Conservation (phyloP, 176 grass and related monocot genomes). For the Echinochloa phyllopogon region DNA sequence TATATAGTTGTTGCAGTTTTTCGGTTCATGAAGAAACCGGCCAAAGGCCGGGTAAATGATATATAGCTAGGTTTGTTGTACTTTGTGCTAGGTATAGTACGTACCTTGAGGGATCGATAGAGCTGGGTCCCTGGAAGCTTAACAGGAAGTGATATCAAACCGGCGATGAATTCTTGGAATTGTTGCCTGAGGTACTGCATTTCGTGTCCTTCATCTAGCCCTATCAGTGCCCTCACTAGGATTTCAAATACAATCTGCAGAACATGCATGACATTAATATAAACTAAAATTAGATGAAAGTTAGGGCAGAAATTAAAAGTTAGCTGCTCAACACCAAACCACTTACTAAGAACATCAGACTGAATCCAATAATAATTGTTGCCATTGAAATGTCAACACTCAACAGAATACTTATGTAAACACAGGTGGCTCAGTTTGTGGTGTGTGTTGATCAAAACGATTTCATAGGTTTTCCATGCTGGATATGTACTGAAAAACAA, state of each 20-base stretch:
- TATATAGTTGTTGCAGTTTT: not conserved
- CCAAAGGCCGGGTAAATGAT: not conserved
- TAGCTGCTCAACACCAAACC: not conserved
- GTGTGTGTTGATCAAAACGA: too few relatives aligned
- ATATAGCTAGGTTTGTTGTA: not conserved
- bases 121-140: conserved; percentile 86
- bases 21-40: not conserved
- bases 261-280: not conserved
- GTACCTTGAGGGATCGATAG: conserved; percentile 86
- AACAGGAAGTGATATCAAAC: conserved; percentile 81
- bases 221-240: conserved; percentile 77
- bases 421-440: too few relatives aligned
- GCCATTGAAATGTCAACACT: too few relatives aligned
- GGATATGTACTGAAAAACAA: too few relatives aligned
- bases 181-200: conserved; percentile 86
- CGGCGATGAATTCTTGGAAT: conserved; percentile 93
- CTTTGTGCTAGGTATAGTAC: not conserved
- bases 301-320: not conserved
- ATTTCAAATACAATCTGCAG: conserved; percentile 86
- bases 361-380: too few relatives aligned
- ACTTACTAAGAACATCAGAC: not conserved
- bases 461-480: too few relatives aligned
- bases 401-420: too few relatives aligned
- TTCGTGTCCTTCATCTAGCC: conserved; percentile 68
- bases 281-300: not conserved